Evolutionary conservation across 2,329 filamentous ascomycete genomes (phyloP).

Genomic region (Chaetomiaceae sp.): DNA sequence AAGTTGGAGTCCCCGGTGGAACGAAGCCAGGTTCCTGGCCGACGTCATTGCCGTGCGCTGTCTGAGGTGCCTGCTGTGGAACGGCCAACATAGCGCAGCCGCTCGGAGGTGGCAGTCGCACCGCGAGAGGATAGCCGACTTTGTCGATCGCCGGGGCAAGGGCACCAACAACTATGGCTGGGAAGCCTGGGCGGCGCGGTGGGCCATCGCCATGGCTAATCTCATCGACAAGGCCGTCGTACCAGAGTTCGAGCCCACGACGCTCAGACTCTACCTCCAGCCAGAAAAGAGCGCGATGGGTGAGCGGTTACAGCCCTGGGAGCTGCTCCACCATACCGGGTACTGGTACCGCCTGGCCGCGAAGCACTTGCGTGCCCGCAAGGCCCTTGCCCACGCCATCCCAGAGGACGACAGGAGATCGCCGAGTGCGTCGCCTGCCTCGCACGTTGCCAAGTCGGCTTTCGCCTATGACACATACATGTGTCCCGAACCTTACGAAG

Average conservation of each 20-base stretch:
- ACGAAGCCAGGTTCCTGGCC: constrained; percentile 83
- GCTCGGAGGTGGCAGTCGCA: constrained; percentile 78
- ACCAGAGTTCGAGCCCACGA: constrained; percentile 43
- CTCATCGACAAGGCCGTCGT: constrained; percentile 52
- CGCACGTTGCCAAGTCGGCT: constrained; percentile 44
- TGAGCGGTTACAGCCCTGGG: constrained; percentile 58
- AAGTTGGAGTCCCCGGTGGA: constrained; percentile 85
- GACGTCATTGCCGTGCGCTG: constrained; percentile 77
- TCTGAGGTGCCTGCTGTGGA: constrained; percentile 78
- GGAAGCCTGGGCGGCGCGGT: constrained; percentile 85
- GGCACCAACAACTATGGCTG: constrained; percentile 88
- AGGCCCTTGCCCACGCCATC: constrained; percentile 50
- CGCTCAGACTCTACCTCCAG: constrained; percentile 44
- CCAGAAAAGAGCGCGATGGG: constrained; percentile 55
- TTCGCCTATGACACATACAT: constrained; percentile 63
- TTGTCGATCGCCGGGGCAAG: constrained; percentile 77
- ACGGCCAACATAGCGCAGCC: constrained; percentile 70
- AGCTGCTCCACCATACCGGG: constrained; percentile 59
- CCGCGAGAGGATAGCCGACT: constrained; percentile 64
- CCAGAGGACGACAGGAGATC: constrained; percentile 54
- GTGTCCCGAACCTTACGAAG: constrained; percentile 58
- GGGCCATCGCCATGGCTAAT: constrained; percentile 59
- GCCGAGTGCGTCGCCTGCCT: constrained; percentile 44
- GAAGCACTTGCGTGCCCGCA: constrained; percentile 50
- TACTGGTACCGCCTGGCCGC: constrained; percentile 63